Evolutionary conservation across 2,329 filamentous ascomycete species (phyloP).

Genomic region (Diaporthe aspalathi): DNA sequence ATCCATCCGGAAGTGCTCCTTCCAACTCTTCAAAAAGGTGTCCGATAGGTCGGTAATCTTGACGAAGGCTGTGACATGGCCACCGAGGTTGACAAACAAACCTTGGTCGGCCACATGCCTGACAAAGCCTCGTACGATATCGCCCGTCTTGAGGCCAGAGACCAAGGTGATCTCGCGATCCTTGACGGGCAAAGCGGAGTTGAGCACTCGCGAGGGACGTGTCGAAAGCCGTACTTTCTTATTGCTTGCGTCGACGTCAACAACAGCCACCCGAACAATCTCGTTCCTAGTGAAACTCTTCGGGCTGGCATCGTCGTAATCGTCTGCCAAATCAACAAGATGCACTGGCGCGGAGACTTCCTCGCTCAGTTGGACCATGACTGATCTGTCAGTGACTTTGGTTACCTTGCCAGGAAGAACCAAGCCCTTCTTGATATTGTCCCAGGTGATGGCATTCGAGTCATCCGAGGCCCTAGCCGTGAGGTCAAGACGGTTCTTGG

Average conservation of each 20-base stretch:
- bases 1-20: conserved; percentile 85
- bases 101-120: conserved; percentile 91
- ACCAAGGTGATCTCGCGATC: conserved; percentile 82
- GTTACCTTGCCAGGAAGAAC: conserved; percentile 86
- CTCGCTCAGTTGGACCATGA: conserved; percentile 88
- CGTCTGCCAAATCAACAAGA: conserved; percentile 85
- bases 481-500: conserved; percentile 83
- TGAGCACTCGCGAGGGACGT: conserved; percentile 88
- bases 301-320: conserved; percentile 84
- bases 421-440: conserved; percentile 80
- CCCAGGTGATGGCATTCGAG: conserved; percentile 71
- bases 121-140: conserved; percentile 90
- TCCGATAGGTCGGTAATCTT: conserved; percentile 92
- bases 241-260: conserved; percentile 83
- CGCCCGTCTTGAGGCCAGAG: conserved; percentile 78
- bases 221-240: conserved; percentile 86
- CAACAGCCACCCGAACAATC: conserved; percentile 86
- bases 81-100: conserved; percentile 85
- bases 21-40: conserved; percentile 94
- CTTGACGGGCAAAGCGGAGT: conserved; percentile 82
- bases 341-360: conserved; percentile 82
- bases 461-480: conserved; percentile 76
- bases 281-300: conserved; percentile 84
- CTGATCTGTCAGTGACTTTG: conserved; percentile 83
- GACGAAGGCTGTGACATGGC: conserved; percentile 83